Evolutionary conservation across 768 basidiomycete species (phyloP).

Genomic region (Ramaria rubella): DNA sequence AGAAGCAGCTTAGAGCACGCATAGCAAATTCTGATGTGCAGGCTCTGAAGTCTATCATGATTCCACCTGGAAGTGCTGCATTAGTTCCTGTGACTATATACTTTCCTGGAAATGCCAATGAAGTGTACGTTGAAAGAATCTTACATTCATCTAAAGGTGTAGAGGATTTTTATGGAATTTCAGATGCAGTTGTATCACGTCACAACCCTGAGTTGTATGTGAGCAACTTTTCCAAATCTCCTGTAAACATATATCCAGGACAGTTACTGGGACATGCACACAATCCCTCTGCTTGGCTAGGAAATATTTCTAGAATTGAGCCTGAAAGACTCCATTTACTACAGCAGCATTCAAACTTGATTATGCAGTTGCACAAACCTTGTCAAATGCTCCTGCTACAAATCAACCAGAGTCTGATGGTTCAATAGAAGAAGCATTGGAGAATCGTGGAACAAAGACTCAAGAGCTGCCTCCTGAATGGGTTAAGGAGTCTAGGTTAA

Average conservation of each 20-base stretch:
- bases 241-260: not conserved
- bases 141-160: not conserved
- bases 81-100: not conserved
- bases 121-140: not conserved
- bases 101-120: not conserved
- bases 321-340: not conserved
- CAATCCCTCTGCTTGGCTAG: not conserved
- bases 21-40: not conserved
- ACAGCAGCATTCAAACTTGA: not conserved
- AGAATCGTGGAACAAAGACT: conserved; percentile 19
- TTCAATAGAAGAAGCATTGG: not conserved
- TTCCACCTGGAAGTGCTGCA: not conserved
- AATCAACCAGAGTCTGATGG: not conserved
- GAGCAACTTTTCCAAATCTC: not conserved
- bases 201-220: not conserved
- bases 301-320: not conserved
- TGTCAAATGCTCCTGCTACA: not conserved
- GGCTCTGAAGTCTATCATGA: not conserved
- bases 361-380: not conserved
- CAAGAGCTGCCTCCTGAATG: conserved; percentile 19
- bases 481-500: conserved; percentile 1
- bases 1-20: not conserved
- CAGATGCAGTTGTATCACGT: not conserved
- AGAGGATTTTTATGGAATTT: conserved; percentile 4
- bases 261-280: not conserved